These are phyloP conservation scores for Ceratocystiopsis sp. DNA, from an alignment of 2,329 filamentous ascomycete species.

Conservation along the genomic window DNA sequence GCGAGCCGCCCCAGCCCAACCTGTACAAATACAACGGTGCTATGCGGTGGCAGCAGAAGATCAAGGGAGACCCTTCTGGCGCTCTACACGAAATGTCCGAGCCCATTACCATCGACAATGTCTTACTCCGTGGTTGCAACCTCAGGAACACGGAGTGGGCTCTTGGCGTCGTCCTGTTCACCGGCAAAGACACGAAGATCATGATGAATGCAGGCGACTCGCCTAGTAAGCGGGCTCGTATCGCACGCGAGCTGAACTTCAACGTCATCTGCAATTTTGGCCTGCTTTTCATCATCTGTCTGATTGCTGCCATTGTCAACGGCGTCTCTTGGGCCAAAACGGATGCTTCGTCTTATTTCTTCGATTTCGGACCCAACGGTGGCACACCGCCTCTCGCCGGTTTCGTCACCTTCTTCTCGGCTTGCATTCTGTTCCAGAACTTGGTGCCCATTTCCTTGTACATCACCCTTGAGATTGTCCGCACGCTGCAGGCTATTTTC, in stretches of 20 bases:
- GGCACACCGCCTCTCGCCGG: constrained; percentile 60
- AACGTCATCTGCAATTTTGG: constrained; percentile 95
- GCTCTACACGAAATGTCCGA: constrained; percentile 68
- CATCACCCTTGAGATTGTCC: constrained; percentile 90
- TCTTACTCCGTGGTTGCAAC: constrained; percentile 84
- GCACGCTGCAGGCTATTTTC: constrained; percentile 84
- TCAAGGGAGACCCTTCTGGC: constrained; percentile 41
- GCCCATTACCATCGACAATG: constrained; percentile 85
- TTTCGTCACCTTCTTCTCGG: constrained; percentile 94
- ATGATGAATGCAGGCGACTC: constrained; percentile 98
- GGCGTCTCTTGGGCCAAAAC: constrained; percentile 64
- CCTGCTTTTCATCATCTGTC: constrained; percentile 76
- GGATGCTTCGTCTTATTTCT: constrained; percentile 60
- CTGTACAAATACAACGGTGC: constrained; percentile 90
- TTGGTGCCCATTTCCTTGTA: constrained; percentile 97
- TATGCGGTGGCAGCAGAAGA: constrained; percentile 66
- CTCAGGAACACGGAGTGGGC: constrained; percentile 93
- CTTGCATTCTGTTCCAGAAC: constrained; percentile 90
- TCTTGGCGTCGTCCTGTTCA: constrained; percentile 83
- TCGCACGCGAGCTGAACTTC: constrained; percentile 88
- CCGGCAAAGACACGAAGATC: constrained; percentile 92
- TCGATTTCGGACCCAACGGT: constrained; percentile 75
- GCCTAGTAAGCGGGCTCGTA: constrained; percentile 79
- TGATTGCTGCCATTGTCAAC: constrained; percentile 70
- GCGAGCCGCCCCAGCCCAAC: constrained; percentile 81